Evolutionary conservation across 257 asterid species (phyloP).

Genomic region (Capsicum pubescens): DNA sequence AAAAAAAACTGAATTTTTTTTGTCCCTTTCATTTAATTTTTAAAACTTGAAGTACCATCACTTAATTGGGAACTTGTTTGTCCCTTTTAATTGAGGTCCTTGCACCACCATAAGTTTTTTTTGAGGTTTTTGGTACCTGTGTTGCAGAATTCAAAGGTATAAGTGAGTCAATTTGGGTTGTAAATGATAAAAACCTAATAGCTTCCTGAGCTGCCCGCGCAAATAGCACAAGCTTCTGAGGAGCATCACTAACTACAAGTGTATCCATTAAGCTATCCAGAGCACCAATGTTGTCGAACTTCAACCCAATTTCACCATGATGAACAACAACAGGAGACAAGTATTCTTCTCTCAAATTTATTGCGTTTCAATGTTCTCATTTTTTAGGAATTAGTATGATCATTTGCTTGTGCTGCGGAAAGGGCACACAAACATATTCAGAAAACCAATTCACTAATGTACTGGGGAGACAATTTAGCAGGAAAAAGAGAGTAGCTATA

Average conservation of each 20-base stretch:
- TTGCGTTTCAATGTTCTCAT: background rate
- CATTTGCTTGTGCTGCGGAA: constrained; percentile 18
- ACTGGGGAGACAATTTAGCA: background rate
- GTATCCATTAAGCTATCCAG: background rate
- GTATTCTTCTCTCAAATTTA: background rate
- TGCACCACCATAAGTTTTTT: background rate
- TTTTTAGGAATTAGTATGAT: background rate
- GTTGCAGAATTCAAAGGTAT: background rate
- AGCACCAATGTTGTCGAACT: background rate
- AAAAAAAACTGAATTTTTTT: too few relatives aligned
- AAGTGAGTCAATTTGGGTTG: background rate
- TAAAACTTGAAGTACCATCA: too few relatives aligned
- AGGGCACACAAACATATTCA: background rate
- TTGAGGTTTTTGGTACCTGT: background rate
- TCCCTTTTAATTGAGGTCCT: background rate
- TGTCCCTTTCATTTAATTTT: too few relatives aligned
- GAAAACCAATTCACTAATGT: background rate
- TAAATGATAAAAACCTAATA: background rate
- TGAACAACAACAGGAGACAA: constrained; percentile 4
- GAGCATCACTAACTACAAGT: background rate
- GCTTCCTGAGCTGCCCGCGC: background rate
- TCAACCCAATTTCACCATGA: background rate
- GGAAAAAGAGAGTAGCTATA: background rate
- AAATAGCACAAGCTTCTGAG: background rate
- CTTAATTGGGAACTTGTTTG: too few relatives aligned